Conservation (phyloP, 129 eudicot genomes). For the Heracleum sosnowskyi region DNA sequence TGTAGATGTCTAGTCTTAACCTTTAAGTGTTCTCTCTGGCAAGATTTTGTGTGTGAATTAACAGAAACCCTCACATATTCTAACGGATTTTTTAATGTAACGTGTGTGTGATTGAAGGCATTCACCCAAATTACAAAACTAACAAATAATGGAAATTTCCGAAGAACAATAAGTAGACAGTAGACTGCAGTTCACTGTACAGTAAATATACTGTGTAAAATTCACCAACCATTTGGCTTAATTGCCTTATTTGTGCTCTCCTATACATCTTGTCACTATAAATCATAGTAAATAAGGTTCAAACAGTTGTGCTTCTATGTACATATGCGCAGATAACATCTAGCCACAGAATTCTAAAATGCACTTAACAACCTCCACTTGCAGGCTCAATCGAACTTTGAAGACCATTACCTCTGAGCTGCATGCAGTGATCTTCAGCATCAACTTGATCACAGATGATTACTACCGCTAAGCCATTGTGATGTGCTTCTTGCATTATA, state of each 20-base stretch:
- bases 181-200: constrained; percentile 11
- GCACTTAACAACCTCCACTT: constrained; percentile 60
- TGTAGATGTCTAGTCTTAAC: background rate
- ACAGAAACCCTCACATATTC: no score
- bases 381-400: constrained; percentile 89
- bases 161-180: background rate
- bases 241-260: constrained; percentile 7
- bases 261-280: background rate
- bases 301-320: background rate
- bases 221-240: constrained; percentile 8
- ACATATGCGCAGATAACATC: background rate
- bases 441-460: constrained; percentile 85
- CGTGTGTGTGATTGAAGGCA: background rate
- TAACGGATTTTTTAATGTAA: no score
- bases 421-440: constrained; percentile 94
- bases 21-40: no score
- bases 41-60: background rate
- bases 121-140: background rate
- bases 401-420: constrained; percentile 88
- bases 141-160: background rate
- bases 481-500: constrained; percentile 95
- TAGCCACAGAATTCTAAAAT: background rate
- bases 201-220: no score
- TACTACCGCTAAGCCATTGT: constrained; percentile 77
- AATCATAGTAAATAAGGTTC: background rate